A percentile compares a stretch with the other conserved stretches of the same genome.
Conservation (phyloP, 495 filamentous ascomycete genomes). For the Rostrohypoxylon terebratum region DNA sequence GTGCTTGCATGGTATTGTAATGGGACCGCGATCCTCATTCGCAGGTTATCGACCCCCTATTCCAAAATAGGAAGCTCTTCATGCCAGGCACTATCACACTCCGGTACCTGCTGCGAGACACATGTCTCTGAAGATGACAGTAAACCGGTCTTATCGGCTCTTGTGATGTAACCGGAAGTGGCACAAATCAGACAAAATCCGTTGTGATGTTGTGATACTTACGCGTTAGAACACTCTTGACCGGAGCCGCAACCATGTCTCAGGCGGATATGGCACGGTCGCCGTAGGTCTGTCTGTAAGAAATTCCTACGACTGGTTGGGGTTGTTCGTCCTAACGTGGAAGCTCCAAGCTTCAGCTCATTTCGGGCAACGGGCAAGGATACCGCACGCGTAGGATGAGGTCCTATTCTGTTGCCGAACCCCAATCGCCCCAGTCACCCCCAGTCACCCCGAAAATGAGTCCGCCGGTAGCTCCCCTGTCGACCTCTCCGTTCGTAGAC, state of each 20-base stretch:
- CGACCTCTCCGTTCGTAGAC: conserved; percentile 22
- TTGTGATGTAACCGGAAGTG: conserved; percentile 35
- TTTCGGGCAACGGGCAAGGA: conserved; percentile 23
- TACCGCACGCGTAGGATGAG: conserved; percentile 31
- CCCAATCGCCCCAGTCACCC: conserved; percentile 25
- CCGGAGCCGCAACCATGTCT: conserved; percentile 39
- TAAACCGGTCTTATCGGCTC: conserved; percentile 37
- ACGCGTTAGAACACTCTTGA: conserved; percentile 22
- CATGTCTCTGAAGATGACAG: conserved; percentile 37
- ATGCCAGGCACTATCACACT: conserved; percentile 45
- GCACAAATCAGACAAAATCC: conserved; percentile 18
- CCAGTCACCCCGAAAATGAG: conserved; percentile 35
- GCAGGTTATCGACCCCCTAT: conserved; percentile 26
- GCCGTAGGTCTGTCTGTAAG: neutral
- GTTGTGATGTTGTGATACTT: conserved; percentile 40
- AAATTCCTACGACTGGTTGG: conserved; percentile 27
- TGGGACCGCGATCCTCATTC: conserved; percentile 28
- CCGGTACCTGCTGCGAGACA: conserved; percentile 39
- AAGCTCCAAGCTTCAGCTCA: conserved; percentile 30
- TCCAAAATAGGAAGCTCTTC: conserved; percentile 48
- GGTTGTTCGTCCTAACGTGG: conserved; percentile 30
- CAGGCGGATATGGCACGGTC: conserved; percentile 4
- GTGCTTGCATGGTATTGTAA: conserved; percentile 33
- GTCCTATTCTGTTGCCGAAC: conserved; percentile 21
- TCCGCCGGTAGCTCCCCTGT: conserved; percentile 31